Evolutionary conservation across 257 asterid species (phyloP), one percentile per base, ranked within the genome.

Genomic region (Solanum tarijense): DNA sequence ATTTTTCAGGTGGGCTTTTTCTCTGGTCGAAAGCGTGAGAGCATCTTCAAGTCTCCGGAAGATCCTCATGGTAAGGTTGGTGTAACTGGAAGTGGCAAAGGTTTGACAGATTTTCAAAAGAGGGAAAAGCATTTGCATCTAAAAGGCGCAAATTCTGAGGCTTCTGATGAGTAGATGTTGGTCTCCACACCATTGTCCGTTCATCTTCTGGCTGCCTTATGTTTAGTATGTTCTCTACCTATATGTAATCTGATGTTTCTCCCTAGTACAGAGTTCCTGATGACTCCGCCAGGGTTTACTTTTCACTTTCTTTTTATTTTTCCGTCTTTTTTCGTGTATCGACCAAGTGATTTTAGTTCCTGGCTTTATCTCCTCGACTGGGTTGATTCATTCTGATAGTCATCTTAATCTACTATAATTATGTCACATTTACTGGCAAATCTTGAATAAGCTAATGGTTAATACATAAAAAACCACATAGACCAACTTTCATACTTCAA

Each of bases 21-120:
- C 95, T 96, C 99, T 11, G 99, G 99, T 23, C 94, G 98, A 89
- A 97, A 96, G 92, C 90, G 96, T 20, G 99, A 97, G 93, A 96
- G 99, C 92, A 97, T 97, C 86, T 96, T 97, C 86, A 97, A 96
- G 89, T 97, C 99, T 85, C 98, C 99, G 6, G 99, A 95, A 9
- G 99, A 97, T 85, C 99, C 98, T 25, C 92, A 91, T 9, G 99
- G 99, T 69, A 97, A 97, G 92, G 99, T 96, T 46, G 99, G 99
- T 69, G 98, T 95, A 55, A 96, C 99, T 4, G 99, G 99, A 87
- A 97, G 98, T 74, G 99, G 99, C 74, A 97, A 96, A 90, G 99
- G 99, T 34, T 90, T 97, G 91, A 97, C 99, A 1, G 99, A 97
- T 58, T 97, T 97, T 83, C 99, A 96, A 92, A 96, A 89, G 94